These are phyloP conservation scores for Suaeda aralocaspica DNA, from an alignment of 148 eudicot genomes.

Conservation along the genomic window DNA sequence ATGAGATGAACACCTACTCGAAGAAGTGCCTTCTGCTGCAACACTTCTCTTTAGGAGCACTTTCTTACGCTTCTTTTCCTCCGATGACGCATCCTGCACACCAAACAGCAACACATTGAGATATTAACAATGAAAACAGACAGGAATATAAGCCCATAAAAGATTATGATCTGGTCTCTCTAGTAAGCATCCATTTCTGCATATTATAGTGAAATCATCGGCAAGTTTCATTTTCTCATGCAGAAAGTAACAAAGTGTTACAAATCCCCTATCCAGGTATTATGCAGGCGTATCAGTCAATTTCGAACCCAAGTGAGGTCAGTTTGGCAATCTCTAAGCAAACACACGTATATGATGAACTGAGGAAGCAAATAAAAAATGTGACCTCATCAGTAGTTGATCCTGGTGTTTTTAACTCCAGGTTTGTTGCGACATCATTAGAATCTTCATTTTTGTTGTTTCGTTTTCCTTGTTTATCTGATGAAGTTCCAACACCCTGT, in stretches of 20 bases:
- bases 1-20: conserved; percentile 28
- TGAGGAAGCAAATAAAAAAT: background rate
- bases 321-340: background rate
- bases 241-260: background rate
- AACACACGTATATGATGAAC: background rate
- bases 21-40: conserved; percentile 23
- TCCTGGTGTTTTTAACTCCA: conserved; percentile 79
- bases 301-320: too few species aligned
- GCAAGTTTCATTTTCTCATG: background rate
- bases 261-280: background rate
- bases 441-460: conserved; percentile 46
- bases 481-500: conserved; percentile 37
- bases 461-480: conserved; percentile 36
- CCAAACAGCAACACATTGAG: background rate
- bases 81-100: conserved; percentile 17
- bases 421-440: conserved; percentile 50
- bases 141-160: background rate
- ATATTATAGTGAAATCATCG: too few species aligned
- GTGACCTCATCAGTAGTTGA: conserved; percentile 57
- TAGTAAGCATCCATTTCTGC: too few species aligned
- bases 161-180: background rate
- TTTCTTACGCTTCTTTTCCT: conserved; percentile 13
- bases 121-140: background rate
- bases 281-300: background rate
- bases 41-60: conserved; percentile 15